A percentile compares a stretch with the other conserved stretches of the same genome.
Conservation (phyloP, 108 stramenopile species). For the Cyclotella cryptica region DNA sequence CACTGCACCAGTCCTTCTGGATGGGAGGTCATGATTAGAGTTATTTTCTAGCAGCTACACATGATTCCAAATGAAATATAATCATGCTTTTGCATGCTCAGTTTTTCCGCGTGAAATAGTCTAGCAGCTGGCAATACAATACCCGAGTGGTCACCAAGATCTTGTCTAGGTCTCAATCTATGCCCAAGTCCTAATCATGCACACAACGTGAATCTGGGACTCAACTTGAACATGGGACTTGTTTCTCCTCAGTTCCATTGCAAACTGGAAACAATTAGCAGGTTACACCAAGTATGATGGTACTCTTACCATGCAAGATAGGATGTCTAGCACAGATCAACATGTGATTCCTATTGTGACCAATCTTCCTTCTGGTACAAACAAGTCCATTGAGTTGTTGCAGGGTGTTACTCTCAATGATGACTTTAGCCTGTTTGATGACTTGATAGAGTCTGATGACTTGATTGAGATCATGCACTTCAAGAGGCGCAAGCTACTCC, state of each 20-base stretch:
- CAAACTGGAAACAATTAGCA: too few species aligned
- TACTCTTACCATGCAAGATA: neutral
- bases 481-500: neutral
- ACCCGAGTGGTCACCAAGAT: conserved; percentile 27
- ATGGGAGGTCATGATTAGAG: conserved; percentile 17
- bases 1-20: neutral
- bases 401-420: neutral
- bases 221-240: conserved; percentile 41
- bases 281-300: neutral
- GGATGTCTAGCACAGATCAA: neutral
- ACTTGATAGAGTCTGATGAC: too few species aligned
- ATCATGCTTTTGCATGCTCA: conserved; percentile 38
- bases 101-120: conserved; percentile 19
- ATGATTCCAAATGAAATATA: neutral
- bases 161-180: neutral
- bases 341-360: neutral
- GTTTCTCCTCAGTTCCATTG: conserved; percentile 50
- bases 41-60: conserved; percentile 8
- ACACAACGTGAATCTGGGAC: conserved; percentile 7
- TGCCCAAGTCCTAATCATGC: too few species aligned
- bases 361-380: too few species aligned
- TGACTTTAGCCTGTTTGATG: neutral
- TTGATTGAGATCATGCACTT: too few species aligned
- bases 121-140: conserved; percentile 19
- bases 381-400: neutral